Conservation (phyloP, 805 yeast species). For the Sungouiella blattae region DNA sequence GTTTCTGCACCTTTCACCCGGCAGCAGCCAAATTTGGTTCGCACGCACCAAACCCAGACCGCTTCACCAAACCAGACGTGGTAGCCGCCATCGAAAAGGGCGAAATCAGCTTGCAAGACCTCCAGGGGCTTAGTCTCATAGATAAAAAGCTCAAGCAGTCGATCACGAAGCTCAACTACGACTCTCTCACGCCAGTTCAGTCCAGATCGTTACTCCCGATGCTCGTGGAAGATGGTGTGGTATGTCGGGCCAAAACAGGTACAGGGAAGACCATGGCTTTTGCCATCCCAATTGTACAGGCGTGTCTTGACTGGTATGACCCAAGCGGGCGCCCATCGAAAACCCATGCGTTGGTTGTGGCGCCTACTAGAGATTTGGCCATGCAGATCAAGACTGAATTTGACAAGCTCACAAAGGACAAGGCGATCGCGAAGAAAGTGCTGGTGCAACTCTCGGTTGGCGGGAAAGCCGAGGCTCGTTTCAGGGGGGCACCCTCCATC, state of each 20-base stretch:
- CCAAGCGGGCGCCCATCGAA: constrained; percentile 22
- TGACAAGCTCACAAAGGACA: constrained; percentile 35
- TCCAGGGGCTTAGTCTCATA: constrained; percentile 8
- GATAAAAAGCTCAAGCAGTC: constrained; percentile 10
- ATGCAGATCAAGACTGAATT: constrained; percentile 72
- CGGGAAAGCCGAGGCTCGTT: constrained; percentile 36
- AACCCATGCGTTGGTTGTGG: constrained; percentile 56
- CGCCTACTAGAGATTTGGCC: constrained; percentile 92
- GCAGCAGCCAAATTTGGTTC: no score
- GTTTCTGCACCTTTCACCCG: no score
- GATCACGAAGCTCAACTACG: constrained; percentile 33
- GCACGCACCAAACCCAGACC: background rate
- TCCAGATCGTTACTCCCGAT: constrained; percentile 57
- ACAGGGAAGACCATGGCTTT: constrained; percentile 93
- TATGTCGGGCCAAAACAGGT: constrained; percentile 91
- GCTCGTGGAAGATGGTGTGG: constrained; percentile 58
- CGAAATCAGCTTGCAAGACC: constrained; percentile 11
- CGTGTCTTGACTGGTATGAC: constrained; percentile 29
- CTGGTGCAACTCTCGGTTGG: constrained; percentile 54
- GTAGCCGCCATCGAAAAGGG: background rate
- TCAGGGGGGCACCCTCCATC: constrained; percentile 48
- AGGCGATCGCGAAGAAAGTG: constrained; percentile 12
- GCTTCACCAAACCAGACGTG: constrained; percentile 1
- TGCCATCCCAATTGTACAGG: constrained; percentile 73
- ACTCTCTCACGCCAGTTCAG: constrained; percentile 66